Percentiles rank a stretch among this genome's conserved stretches.
Evolutionary conservation across 495 filamentous ascomycete genomes (phyloP).

Genomic region (Talaromyces borbonicus): DNA sequence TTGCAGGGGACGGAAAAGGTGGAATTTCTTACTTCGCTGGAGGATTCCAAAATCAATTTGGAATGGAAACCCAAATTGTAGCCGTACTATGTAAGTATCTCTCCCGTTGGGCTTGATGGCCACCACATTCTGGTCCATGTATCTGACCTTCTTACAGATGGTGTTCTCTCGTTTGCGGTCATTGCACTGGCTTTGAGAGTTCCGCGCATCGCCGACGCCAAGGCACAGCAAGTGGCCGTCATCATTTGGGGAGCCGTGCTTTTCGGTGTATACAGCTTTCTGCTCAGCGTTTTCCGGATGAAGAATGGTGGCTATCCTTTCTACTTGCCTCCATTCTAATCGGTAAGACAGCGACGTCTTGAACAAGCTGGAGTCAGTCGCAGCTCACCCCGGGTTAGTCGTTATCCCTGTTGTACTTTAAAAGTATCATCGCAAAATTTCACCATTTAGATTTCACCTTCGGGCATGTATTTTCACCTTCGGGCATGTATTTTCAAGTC

Average conservation of each 20-base stretch:
- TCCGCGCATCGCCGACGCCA: constrained; percentile 70
- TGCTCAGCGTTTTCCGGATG: constrained; percentile 83
- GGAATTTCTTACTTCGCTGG: constrained; percentile 86
- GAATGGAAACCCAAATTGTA: constrained; percentile 91
- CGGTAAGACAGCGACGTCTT: constrained; percentile 10
- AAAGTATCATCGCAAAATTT: too few relatives aligned
- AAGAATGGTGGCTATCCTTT: constrained; percentile 97
- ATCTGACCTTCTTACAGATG: constrained; percentile 46
- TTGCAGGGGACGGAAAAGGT: constrained; percentile 73
- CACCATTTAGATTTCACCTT: too few relatives aligned
- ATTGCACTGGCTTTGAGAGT: constrained; percentile 87
- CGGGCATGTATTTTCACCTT: too few relatives aligned
- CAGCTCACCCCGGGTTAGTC: too few relatives aligned
- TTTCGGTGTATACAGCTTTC: constrained; percentile 80
- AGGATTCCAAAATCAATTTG: constrained; percentile 92
- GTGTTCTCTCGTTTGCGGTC: constrained; percentile 80
- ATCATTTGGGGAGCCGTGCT: constrained; percentile 73
- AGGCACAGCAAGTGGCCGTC: constrained; percentile 70
- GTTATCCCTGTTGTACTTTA: too few relatives aligned
- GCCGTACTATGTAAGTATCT: constrained; percentile 81
- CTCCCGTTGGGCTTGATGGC: background rate
- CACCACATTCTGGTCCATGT: background rate
- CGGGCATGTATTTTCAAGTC: too few relatives aligned
- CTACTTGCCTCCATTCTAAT: constrained; percentile 86
- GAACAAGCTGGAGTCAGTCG: too few relatives aligned